A percentile compares a stretch with the other conserved stretches of the same genome.
Conservation (phyloP, 768 basidiomycete genomes). For the Auriscalpium vulgare region DNA sequence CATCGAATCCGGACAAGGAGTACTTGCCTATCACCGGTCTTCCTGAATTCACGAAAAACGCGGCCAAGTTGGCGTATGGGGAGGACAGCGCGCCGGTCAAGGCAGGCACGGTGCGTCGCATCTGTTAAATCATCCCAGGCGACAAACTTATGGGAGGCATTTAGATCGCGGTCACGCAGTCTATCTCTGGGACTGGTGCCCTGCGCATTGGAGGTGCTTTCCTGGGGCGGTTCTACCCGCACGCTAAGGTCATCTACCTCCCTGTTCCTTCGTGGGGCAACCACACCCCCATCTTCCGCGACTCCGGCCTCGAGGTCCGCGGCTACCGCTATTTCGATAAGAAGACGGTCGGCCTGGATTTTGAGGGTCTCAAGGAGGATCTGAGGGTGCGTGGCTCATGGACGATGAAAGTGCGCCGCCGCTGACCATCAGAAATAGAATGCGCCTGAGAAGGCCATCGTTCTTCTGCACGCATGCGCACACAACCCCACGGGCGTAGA, state of each 20-base stretch:
- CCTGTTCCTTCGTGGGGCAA: slow-evolving; percentile 97
- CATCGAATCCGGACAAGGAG: slow-evolving; percentile 79
- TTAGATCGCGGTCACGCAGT: slow-evolving; percentile 82
- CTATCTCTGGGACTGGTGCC: slow-evolving; percentile 97
- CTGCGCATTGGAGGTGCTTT: slow-evolving; percentile 93
- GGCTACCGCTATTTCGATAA: slow-evolving; percentile 93
- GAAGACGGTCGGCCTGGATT: slow-evolving; percentile 85
- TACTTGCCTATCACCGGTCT: slow-evolving; percentile 95
- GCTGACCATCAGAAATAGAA: background rate
- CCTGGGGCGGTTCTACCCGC: slow-evolving; percentile 80
- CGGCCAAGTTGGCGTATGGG: slow-evolving; percentile 89
- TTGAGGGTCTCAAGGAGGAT: slow-evolving; percentile 84
- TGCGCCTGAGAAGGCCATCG: slow-evolving; percentile 65
- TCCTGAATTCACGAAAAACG: slow-evolving; percentile 74
- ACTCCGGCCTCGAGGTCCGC: slow-evolving; percentile 91
- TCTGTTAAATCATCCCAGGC: background rate
- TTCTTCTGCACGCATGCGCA: slow-evolving; percentile 93
- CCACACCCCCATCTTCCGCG: slow-evolving; percentile 88
- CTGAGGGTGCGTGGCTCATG: slow-evolving; percentile 46
- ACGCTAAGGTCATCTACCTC: slow-evolving; percentile 83
- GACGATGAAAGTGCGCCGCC: too few relatives aligned
- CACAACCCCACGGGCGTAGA: slow-evolving; percentile 99
- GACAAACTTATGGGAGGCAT: slow-evolving; percentile 6
- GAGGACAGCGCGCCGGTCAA: slow-evolving; percentile 65
- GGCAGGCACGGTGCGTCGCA: slow-evolving; percentile 56